These are phyloP conservation scores for Mycena rosella DNA, from an alignment of 768 basidiomycete genomes.

Conservation along the genomic window DNA sequence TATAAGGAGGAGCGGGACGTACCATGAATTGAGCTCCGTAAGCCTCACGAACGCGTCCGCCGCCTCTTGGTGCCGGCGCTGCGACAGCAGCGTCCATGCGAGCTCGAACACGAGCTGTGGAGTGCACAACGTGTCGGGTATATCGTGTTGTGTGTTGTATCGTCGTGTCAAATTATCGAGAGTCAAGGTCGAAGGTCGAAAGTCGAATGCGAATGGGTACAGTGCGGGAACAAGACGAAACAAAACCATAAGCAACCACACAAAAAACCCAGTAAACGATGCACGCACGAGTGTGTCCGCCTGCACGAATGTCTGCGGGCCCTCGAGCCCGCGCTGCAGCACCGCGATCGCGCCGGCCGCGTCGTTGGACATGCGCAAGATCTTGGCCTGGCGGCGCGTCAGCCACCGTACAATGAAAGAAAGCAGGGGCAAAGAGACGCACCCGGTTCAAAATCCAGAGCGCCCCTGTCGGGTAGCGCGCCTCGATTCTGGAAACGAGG, in stretches of 20 bases:
- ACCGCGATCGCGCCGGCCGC: conserved; percentile 74
- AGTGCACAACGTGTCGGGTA: too few species aligned
- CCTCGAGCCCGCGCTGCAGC: conserved; percentile 67
- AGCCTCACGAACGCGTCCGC: conserved; percentile 75
- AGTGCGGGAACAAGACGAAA: not conserved
- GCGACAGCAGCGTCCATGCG: conserved; percentile 79
- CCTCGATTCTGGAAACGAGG: conserved; percentile 45
- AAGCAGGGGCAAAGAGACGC: conserved; percentile 6
- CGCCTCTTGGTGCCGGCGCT: conserved; percentile 74
- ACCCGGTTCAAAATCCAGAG: conserved; percentile 70
- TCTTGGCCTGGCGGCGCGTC: conserved; percentile 59
- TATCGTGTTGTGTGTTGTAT: too few species aligned
- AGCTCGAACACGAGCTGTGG: conserved; percentile 80
- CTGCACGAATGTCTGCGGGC: conserved; percentile 71
- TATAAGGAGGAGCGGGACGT: conserved; percentile 34
- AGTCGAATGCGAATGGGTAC: not conserved
- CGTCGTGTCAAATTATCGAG: too few species aligned
- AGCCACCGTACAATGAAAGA: not conserved
- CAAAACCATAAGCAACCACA: not conserved
- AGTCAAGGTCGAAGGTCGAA: not conserved
- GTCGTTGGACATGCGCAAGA: conserved; percentile 75
- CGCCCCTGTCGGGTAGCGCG: conserved; percentile 64
- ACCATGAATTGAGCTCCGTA: conserved; percentile 80
- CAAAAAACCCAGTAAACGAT: not conserved
- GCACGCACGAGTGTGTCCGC: conserved; percentile 75